These are phyloP conservation scores for Cerioporus squamosus DNA, from an alignment of 1,284 basidiomycete genomes.

Conservation along the genomic window DNA sequence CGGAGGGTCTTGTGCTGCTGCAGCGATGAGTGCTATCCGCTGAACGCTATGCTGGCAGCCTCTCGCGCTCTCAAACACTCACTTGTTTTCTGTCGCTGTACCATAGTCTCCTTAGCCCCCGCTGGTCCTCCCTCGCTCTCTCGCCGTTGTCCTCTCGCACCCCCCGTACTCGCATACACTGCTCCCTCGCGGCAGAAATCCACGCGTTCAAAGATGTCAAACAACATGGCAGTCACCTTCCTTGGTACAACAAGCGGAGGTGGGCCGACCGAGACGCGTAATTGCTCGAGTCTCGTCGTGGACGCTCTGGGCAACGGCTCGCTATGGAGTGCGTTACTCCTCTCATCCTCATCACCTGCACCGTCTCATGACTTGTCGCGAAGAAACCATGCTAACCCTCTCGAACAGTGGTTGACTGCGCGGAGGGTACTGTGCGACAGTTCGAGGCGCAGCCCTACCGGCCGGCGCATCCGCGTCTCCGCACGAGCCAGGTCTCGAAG, in stretches of 20 bases:
- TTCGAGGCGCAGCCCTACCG: constrained; percentile 44
- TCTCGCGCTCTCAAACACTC: too few species aligned
- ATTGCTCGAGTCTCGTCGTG: constrained; percentile 74
- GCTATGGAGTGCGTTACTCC: constrained; percentile 63
- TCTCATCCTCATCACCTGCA: background rate
- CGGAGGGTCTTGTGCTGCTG: too few species aligned
- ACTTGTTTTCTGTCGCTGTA: too few species aligned
- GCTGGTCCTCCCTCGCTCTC: too few species aligned
- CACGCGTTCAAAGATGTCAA: constrained; percentile 16
- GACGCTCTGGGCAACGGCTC: constrained; percentile 56
- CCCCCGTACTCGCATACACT: too few species aligned
- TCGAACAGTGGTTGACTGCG: constrained; percentile 84
- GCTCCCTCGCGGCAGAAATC: background rate
- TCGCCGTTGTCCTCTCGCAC: too few species aligned
- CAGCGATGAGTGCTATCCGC: too few species aligned
- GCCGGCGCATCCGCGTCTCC: constrained; percentile 39
- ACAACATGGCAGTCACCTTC: constrained; percentile 54
- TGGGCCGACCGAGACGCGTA: constrained; percentile 68
- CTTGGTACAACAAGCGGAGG: constrained; percentile 77
- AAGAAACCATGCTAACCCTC: background rate
- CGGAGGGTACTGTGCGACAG: constrained; percentile 79
- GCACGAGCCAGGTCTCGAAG: constrained; percentile 62
- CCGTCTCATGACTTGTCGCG: background rate
- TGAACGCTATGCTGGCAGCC: too few species aligned
- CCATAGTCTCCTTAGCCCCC: too few species aligned